Conservation (phyloP, 177 flowering plant genomes). For the Vitis hybrid region DNA sequence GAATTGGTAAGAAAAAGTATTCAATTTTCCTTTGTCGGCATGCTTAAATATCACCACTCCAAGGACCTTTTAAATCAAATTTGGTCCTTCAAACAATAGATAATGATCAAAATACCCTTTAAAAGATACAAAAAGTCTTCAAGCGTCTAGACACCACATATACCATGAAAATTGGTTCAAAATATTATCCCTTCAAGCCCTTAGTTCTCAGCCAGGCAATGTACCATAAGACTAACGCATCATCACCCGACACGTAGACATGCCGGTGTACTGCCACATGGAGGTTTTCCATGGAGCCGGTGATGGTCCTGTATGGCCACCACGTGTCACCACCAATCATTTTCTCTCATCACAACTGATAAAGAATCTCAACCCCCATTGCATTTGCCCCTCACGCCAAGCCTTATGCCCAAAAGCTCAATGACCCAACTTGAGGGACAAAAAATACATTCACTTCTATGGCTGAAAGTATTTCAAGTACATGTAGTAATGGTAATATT, state of each 20-base stretch:
- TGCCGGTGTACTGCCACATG: slow-evolving; percentile 2
- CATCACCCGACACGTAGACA: background rate
- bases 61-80: too few species aligned
- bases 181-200: background rate
- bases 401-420: too few species aligned
- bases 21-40: too few species aligned
- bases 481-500: background rate
- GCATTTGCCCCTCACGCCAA: background rate
- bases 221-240: background rate
- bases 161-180: background rate
- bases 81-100: background rate
- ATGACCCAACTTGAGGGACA: background rate
- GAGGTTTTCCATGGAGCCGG: slow-evolving; percentile 3
- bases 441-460: background rate
- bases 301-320: background rate
- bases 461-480: background rate
- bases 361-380: background rate
- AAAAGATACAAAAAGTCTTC: too few species aligned
- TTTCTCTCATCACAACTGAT: background rate
- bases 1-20: too few species aligned
- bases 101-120: too few species aligned
- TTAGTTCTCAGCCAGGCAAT: background rate
- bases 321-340: slow-evolving; percentile 8
- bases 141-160: background rate
- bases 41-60: too few species aligned